These are phyloP conservation scores for Amaranthus cruentus DNA, from an alignment of 148 eudicot species.

Conservation along the genomic window DNA sequence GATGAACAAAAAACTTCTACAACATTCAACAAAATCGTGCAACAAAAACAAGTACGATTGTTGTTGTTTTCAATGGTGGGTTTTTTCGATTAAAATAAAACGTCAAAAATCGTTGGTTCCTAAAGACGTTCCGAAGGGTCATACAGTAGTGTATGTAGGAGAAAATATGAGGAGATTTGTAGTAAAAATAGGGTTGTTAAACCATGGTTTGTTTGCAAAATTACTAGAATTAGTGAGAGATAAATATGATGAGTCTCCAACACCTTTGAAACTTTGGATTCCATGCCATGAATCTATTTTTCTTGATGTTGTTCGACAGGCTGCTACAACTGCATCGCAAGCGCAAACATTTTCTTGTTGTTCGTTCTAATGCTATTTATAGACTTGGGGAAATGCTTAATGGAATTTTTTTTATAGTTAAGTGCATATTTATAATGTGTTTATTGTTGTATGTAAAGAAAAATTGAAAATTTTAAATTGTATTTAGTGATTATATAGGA, in stretches of 20 bases:
- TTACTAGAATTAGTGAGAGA: slow-evolving; percentile 64
- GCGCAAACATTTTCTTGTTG: too few species aligned
- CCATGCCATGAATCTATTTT: slow-evolving; percentile 68
- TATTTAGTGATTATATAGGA: too few species aligned
- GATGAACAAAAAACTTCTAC: too few species aligned
- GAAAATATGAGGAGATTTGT: slow-evolving; percentile 52
- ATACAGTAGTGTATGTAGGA: slow-evolving; percentile 75
- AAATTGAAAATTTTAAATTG: too few species aligned
- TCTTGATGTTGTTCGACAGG: slow-evolving; percentile 50
- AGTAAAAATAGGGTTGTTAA: slow-evolving; percentile 50
- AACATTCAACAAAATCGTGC: too few species aligned
- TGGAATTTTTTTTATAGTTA: too few species aligned
- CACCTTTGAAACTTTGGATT: slow-evolving; percentile 53
- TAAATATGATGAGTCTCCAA: slow-evolving; percentile 39
- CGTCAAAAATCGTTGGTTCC: slow-evolving; percentile 29
- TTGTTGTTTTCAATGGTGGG: too few species aligned
- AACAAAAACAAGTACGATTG: too few species aligned
- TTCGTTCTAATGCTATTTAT: too few species aligned
- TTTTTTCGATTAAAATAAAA: neutral
- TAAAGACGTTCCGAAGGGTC: slow-evolving; percentile 78
- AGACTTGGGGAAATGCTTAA: too few species aligned
- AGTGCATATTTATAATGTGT: too few species aligned
- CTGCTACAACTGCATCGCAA: slow-evolving; percentile 4
- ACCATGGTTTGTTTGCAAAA: slow-evolving; percentile 54
- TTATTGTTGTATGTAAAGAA: too few species aligned